Base-by-base conservation (phyloP, 2,329 filamentous ascomycete genomes). In the Ophiostoma pallidulum region DNA sequence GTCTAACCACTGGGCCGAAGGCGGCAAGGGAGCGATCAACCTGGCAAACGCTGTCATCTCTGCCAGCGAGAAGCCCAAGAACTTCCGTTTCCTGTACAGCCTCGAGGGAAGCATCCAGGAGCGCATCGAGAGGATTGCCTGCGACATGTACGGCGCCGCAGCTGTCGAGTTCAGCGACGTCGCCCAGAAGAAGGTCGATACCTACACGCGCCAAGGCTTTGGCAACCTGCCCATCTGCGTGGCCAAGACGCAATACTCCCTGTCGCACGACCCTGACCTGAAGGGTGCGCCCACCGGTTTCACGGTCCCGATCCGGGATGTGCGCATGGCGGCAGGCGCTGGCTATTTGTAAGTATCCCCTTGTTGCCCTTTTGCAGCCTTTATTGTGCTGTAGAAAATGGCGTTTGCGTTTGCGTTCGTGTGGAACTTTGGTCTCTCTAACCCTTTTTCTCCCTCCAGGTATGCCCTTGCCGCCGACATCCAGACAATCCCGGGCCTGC, bases 231-330 rank as follows among this genome's bases (percentile, higher is more conserved):
- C 92, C 31, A 95, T 97, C 61, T 98, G 92, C 65, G 79, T 97
- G 55, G 92, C 92, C 53, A 98, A 98, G 81, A 98, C 92, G 13
- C 92, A 98, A 67, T 98, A 98, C 72, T 94, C 87, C 29, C 75
- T 98, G 41, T 92, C 85, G 50, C 91, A 97, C 66, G 89, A 98
- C 64, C 84, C 91, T 3, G 81, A 86, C 10, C 75, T 97, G 58
- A 98, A 98, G 77, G 92, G 92, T 53, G 92, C 92, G 8, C 92
- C 92, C 20, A 86, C 83, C 4, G 92, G 91, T 50, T 98, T 97
- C 67, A 94, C 87, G 0, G 81, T 98, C 6, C 92, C 92, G 2
- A 95, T 98, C 58, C 75, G 91, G 51, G 92, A 98, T 62, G 91
- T 98, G 33, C 76, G 90, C 53, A 81, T 98, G 75, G 92, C 92